These are phyloP conservation scores for Syncephalastrum contaminatum DNA, from an alignment of 371 early-diverging fungal species.

Conservation along the genomic window DNA sequence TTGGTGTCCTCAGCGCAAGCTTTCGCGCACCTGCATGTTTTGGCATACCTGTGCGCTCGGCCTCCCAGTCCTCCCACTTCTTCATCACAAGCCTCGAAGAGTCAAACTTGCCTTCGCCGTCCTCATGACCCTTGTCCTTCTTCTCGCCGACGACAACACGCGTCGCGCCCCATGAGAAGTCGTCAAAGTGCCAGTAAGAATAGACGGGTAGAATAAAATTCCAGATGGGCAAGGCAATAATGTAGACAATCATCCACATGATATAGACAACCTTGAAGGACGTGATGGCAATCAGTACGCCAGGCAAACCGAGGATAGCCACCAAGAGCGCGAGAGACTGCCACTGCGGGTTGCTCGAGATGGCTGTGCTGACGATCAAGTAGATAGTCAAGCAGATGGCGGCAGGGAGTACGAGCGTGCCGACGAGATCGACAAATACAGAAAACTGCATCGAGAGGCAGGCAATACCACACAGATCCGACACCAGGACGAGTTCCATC, in stretches of 20 bases:
- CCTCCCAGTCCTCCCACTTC: slow-evolving; percentile 74
- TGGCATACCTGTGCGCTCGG: slow-evolving; percentile 47
- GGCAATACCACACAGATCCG: slow-evolving; percentile 85
- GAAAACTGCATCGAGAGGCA: slow-evolving; percentile 89
- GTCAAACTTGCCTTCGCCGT: slow-evolving; percentile 64
- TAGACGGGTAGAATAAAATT: slow-evolving; percentile 92
- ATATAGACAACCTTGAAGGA: slow-evolving; percentile 79
- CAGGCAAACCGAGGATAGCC: slow-evolving; percentile 79
- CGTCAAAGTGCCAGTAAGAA: slow-evolving; percentile 96
- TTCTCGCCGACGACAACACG: slow-evolving; percentile 73
- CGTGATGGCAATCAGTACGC: slow-evolving; percentile 84
- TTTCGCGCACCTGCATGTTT: too few relatives aligned
- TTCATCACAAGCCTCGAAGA: slow-evolving; percentile 60
- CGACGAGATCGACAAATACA: slow-evolving; percentile 78
- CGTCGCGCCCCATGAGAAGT: slow-evolving; percentile 93
- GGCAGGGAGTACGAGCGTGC: slow-evolving; percentile 81
- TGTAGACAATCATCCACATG: slow-evolving; percentile 69
- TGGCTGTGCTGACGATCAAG: slow-evolving; percentile 49
- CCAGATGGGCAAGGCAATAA: slow-evolving; percentile 89
- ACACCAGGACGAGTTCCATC: slow-evolving; percentile 85
- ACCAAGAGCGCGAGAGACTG: slow-evolving; percentile 69
- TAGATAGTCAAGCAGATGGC: slow-evolving; percentile 67
- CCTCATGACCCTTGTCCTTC: slow-evolving; percentile 58
- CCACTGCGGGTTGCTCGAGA: slow-evolving; percentile 48
- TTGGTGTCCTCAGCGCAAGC: too few relatives aligned